Evolutionary conservation across 495 filamentous ascomycete genomes (phyloP), one percentile per base, ranked within the genome.

Genomic region (Aspergillus ellipticus): DNA sequence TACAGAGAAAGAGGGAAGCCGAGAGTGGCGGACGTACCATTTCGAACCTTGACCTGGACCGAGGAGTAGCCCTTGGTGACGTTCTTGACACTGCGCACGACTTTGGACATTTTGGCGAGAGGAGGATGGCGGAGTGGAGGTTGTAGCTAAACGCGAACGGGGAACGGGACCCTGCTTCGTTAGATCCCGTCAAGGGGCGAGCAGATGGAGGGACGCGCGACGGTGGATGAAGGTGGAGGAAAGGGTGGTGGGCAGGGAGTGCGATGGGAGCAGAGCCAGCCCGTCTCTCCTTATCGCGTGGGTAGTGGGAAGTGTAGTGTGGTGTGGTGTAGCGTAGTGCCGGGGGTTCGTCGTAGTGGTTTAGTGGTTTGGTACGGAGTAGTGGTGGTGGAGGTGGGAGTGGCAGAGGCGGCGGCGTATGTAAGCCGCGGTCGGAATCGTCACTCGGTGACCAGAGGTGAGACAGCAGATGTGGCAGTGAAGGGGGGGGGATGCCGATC

Each of bases 31-130:
- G 50, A 49, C 88, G 57, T 81, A 96, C 93, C 93, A 93, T 97
- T 96, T 77, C 95, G 90, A 71, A 99, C 95, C 79, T 97, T 99
- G 66, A 97, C 90, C 80, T 99, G 92, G 67, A 95, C 90, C 58
- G 82, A 85, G 21, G 95, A 97, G 72, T 99, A 99, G 65, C 95
- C 95, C 78, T 97, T 97, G 65, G 95, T 97, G 74, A 99, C 94
- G 80, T 99, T 99, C 81, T 96, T 97, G 61, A 99, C 94, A 68
- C 92, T 96, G 71, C 94, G 86, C 62, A 99, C 89, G 65, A 97
- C 93, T 72, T 94, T 94, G 49, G 94, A 97, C 94, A 97, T 99
- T 63, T 54, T 76, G 76, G 49, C 60, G 60, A 61, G 63, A 52
- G 52, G 47, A 43, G 47, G 50, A 35, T 9, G 33, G 39, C 33